Conservation (phyloP, 805 yeast genomes). For the Candida tallmaniae region DNA sequence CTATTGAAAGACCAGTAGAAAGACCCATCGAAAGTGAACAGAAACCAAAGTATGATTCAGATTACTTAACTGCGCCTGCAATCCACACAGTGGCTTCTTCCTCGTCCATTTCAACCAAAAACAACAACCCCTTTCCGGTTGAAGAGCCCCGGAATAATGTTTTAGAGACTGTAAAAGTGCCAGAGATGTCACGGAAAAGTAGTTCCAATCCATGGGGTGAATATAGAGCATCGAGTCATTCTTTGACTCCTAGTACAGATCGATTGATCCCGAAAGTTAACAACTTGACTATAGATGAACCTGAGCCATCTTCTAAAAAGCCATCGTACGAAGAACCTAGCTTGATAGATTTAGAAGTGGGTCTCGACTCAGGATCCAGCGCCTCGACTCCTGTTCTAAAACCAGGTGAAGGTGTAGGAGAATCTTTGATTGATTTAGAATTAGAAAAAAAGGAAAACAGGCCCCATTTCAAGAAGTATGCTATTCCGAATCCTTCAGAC, state of each 20-base stretch:
- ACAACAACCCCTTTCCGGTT: constrained; percentile 1
- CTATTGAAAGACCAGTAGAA: no score
- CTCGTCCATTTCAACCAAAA: no score
- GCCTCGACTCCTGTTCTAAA: constrained; percentile 1
- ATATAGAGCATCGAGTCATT: constrained; percentile 11
- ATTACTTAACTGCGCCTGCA: no score
- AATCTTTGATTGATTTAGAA: constrained; percentile 25
- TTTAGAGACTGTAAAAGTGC: no score
- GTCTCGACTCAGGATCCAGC: constrained; percentile 11
- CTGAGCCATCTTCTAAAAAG: constrained; percentile 2
- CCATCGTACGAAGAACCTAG: constrained; percentile 18
- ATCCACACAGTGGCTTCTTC: no score
- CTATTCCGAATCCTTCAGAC: constrained; percentile 23
- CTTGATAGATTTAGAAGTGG: constrained; percentile 34
- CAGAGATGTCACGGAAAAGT: constrained; percentile 1
- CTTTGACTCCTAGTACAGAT: background rate
- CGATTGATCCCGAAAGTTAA: background rate
- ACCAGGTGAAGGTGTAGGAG: constrained; percentile 3
- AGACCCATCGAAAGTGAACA: no score
- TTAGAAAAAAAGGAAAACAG: constrained; percentile 14
- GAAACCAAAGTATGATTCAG: no score
- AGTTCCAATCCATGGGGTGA: constrained; percentile 34
- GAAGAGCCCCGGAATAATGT: background rate
- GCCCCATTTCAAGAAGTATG: constrained; percentile 31
- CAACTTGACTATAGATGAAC: background rate